These are phyloP conservation scores for Raphanus hybrid DNA, from an alignment of 441 rosid species.

Conservation along the genomic window DNA sequence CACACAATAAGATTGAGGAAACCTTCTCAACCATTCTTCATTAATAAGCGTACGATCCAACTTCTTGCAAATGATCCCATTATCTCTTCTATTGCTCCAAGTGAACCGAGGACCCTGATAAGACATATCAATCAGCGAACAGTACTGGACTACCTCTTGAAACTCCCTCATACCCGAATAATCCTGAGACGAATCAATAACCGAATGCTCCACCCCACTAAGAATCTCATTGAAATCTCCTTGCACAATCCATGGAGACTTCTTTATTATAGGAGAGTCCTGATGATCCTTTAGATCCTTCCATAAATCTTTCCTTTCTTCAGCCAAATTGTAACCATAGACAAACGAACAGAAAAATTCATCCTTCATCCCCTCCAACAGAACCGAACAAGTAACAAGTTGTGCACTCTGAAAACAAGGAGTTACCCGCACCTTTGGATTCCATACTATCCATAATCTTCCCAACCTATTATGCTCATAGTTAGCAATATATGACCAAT, in stretches of 20 bases:
- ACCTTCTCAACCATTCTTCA: too few relatives aligned
- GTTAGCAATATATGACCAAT: neutral
- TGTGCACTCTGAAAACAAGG: neutral
- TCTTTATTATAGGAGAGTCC: neutral
- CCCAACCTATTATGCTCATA: neutral
- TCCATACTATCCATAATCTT: neutral
- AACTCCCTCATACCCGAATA: neutral
- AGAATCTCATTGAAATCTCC: neutral
- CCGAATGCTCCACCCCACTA: neutral
- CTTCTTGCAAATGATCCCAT: too few relatives aligned
- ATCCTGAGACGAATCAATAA: neutral
- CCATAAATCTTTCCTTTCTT: neutral
- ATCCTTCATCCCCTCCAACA: neutral
- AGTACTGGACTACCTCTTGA: too few relatives aligned
- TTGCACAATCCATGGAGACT: neutral
- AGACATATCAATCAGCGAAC: too few relatives aligned
- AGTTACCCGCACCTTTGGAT: neutral
- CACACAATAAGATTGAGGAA: too few relatives aligned
- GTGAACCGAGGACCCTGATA: too few relatives aligned
- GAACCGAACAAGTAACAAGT: neutral
- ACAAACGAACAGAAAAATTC: neutral
- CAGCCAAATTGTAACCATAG: neutral
- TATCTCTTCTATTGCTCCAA: too few relatives aligned
- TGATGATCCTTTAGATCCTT: neutral
- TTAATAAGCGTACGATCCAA: too few relatives aligned